These are phyloP conservation scores for Penicillium sp. DNA, from an alignment of 2,329 filamentous ascomycete species.

Conservation along the genomic window DNA sequence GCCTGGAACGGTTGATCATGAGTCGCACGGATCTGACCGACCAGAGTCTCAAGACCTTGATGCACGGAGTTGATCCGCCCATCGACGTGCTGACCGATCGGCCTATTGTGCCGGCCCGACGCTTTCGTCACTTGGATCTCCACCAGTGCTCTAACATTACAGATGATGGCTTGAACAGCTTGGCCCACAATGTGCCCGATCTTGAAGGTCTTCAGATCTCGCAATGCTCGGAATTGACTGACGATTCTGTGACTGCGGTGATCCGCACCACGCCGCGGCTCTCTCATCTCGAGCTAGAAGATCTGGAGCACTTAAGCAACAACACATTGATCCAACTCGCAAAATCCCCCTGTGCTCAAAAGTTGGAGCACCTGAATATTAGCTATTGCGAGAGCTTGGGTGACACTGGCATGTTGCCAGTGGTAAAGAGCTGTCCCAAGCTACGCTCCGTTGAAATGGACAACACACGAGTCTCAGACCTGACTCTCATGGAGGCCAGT, in stretches of 20 bases:
- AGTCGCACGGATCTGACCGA: conserved; percentile 74
- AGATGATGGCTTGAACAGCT: conserved; percentile 60
- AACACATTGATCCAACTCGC: conserved; percentile 66
- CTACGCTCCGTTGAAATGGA: conserved; percentile 77
- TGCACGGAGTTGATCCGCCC: conserved; percentile 69
- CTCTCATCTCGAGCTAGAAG: conserved; percentile 84
- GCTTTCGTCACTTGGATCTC: conserved; percentile 76
- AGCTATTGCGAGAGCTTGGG: conserved; percentile 84
- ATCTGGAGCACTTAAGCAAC: conserved; percentile 73
- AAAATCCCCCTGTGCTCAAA: conserved; percentile 64
- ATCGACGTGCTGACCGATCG: conserved; percentile 73
- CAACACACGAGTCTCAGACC: conserved; percentile 84
- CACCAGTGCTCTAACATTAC: conserved; percentile 72
- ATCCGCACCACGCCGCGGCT: conserved; percentile 69
- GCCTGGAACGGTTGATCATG: conserved; percentile 72
- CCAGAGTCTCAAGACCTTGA: conserved; percentile 63
- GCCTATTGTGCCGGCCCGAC: conserved; percentile 69
- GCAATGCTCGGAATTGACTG: conserved; percentile 67
- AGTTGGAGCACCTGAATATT: conserved; percentile 73
- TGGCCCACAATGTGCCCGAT: conserved; percentile 69
- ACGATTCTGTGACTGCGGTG: conserved; percentile 65
- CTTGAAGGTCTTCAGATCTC: conserved; percentile 79
- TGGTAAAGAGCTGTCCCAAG: conserved; percentile 67
- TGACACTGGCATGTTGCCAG: conserved; percentile 74
- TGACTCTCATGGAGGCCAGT: conserved; percentile 78